Evolutionary conservation across 140 eudicot genomes (phyloP).

Genomic region (Senecio squalidus): DNA sequence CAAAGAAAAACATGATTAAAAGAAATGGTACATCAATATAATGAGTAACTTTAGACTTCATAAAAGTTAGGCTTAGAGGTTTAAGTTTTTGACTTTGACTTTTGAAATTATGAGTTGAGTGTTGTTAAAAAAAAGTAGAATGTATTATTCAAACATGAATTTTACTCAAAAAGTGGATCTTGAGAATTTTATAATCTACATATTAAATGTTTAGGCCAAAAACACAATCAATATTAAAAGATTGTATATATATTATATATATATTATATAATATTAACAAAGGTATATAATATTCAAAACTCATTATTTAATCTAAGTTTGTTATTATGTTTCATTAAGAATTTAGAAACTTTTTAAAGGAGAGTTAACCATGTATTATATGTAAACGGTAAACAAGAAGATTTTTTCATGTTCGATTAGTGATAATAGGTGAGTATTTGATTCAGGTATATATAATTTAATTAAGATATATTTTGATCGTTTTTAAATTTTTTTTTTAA

Average conservation of each 20-base stretch:
- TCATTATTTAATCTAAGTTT: neutral
- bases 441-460: too few species aligned
- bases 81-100: constrained; percentile 28
- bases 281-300: neutral
- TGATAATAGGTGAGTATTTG: too few species aligned
- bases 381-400: too few species aligned
- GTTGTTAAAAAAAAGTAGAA: constrained; percentile 23
- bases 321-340: neutral
- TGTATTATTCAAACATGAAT: constrained; percentile 24
- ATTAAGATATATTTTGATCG: too few species aligned
- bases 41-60: constrained; percentile 24
- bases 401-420: too few species aligned
- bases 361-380: too few species aligned
- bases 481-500: too few species aligned
- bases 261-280: neutral
- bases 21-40: constrained; percentile 10
- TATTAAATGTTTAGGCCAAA: constrained; percentile 23
- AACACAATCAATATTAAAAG: constrained; percentile 3
- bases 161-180: constrained; percentile 41
- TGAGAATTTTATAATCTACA: constrained; percentile 18
- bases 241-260: neutral
- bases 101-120: constrained; percentile 15
- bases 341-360: too few species aligned
- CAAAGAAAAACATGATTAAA: neutral
- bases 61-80: constrained; percentile 34